These are phyloP conservation scores for Diplodia corticola DNA, from an alignment of 2,329 filamentous ascomycete species.

Conservation along the genomic window DNA sequence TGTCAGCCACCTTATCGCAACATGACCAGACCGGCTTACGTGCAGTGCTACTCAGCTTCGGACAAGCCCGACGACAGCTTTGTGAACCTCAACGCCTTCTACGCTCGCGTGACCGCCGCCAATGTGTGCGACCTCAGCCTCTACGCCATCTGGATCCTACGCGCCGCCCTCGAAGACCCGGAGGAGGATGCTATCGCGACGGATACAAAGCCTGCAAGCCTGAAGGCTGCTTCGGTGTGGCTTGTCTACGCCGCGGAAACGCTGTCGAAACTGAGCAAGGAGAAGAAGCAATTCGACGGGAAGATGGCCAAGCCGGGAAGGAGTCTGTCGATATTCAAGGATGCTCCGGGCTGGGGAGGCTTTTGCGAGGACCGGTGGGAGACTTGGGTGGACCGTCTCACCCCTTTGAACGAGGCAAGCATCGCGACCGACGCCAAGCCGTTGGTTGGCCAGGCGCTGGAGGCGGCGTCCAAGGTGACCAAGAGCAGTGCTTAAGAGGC, in stretches of 20 bases:
- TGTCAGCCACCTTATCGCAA: neutral
- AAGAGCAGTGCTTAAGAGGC: neutral
- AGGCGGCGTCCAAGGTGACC: neutral
- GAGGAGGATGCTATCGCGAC: neutral
- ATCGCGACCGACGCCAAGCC: slow-evolving; percentile 4
- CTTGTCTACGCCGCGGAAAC: slow-evolving; percentile 6
- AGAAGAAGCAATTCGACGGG: slow-evolving; percentile 21
- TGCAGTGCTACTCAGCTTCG: neutral
- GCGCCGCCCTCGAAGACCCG: slow-evolving; percentile 21
- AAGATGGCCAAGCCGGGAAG: slow-evolving; percentile 21
- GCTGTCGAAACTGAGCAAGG: slow-evolving; percentile 7
- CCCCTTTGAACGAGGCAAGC: neutral
- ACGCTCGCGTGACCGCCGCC: slow-evolving; percentile 18
- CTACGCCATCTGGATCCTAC: slow-evolving; percentile 23
- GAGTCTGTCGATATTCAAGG: slow-evolving; percentile 19
- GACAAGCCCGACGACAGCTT: slow-evolving; percentile 2
- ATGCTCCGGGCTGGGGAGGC: slow-evolving; percentile 18
- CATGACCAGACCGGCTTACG: neutral
- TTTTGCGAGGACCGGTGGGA: slow-evolving; percentile 21
- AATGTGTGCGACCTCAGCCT: slow-evolving; percentile 16
- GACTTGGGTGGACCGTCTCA: slow-evolving; percentile 14
- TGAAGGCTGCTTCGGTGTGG: slow-evolving; percentile 15
- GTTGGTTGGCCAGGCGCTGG: slow-evolving; percentile 1
- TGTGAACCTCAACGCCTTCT: slow-evolving; percentile 22
- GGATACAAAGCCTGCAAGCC: neutral